phyloP scores from a whole-genome alignment of 441 rosid genomes.

The Populus hybrid region DNA sequence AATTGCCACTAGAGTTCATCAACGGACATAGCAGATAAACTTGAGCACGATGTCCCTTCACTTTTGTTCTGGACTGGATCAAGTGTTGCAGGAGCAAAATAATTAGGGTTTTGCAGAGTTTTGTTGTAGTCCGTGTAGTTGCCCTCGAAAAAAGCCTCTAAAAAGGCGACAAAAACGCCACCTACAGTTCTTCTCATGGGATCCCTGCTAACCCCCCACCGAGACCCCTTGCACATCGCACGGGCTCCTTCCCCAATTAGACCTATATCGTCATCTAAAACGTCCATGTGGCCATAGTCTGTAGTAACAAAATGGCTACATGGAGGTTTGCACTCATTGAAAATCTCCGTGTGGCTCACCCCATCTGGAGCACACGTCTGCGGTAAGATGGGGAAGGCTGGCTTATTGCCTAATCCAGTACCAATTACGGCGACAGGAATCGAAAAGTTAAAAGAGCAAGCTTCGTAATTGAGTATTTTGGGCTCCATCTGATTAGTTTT shows the following conservation, averaged over 20 bases:
- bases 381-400: not conserved
- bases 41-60: not conserved
- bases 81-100: constrained; percentile 33
- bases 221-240: not conserved
- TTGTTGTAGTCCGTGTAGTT: constrained; percentile 23
- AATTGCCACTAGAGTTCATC: too few species aligned
- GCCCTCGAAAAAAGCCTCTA: constrained; percentile 29
- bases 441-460: constrained; percentile 32
- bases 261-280: constrained; percentile 37
- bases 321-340: constrained; percentile 35
- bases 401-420: constrained; percentile 36
- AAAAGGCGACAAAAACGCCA: constrained; percentile 45
- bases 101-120: constrained; percentile 25
- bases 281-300: constrained; percentile 51
- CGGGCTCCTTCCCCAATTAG: not conserved
- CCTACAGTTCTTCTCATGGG: constrained; percentile 43
- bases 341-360: constrained; percentile 46
- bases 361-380: constrained; percentile 47
- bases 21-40: not conserved
- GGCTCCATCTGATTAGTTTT: constrained; percentile 21
- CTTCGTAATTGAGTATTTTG: constrained; percentile 25
- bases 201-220: constrained; percentile 5
- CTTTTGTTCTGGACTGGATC: constrained; percentile 18
- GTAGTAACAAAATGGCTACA: constrained; percentile 35
- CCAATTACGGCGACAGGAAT: constrained; percentile 45